Evolutionary conservation across 2,329 filamentous ascomycete species (phyloP), one percentile per base, ranked within the genome.

Genomic region (Aspergillus quadricinctus): DNA sequence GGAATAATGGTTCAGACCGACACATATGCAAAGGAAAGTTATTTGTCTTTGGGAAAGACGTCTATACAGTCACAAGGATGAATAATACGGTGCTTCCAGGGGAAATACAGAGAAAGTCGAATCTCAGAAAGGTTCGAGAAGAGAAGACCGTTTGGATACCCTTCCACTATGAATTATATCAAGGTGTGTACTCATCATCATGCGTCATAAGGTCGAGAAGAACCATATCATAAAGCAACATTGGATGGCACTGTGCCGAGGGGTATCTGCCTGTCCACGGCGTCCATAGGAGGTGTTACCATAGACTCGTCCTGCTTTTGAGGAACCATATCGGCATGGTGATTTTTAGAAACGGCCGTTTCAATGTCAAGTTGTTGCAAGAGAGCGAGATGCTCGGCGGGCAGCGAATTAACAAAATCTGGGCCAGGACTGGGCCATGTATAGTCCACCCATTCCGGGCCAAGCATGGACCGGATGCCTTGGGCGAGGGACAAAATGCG

Each of bases 401-500:
- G 60, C 21, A 70, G 57, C 0, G 60, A 59, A 58, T 78, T 78
- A 54, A 76, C 67, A 58, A 77, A 79, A 10, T 69, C 75, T 7
- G 71, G 59, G 1, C 63, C 67, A 0, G 77, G 77, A 50, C 76
- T 78, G 1, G 68, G 63, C 77, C 77, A 80, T 14, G 68, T 69
- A 65, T 75, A 78, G 59, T 79, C 75, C 6, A 75, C 66, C 77
- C 77, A 80, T 25, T 75, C 64, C 2, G 64, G 49, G 3, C 75
- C 74, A 4, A 78, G 59, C 9, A 77, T 68, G 37, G 70, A 65
- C 41, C 72, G 69, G 51, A 79, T 74, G 17, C 70, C 67, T 41
- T 66, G 65, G 2, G 72, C 69, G 43, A 78, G 64, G 11, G 66
- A 60, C 35, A 70, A 45, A 31, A 77, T 73, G 49, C 69, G 69